Evolutionary conservation across 352 stramenopile genomes (phyloP).

Genomic region (Globisporangium parvum): DNA sequence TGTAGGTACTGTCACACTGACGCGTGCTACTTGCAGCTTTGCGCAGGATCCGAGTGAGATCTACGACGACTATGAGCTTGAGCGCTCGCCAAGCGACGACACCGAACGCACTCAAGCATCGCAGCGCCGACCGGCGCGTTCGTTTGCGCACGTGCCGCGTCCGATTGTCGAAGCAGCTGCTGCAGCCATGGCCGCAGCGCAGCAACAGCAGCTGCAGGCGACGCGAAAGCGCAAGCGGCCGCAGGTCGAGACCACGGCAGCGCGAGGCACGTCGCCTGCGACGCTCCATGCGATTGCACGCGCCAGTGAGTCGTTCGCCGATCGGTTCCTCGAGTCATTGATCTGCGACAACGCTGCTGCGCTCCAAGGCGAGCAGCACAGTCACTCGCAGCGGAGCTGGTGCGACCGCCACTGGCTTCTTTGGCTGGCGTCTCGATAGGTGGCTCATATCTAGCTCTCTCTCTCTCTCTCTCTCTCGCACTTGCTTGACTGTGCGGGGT

Average conservation of each 20-base stretch:
- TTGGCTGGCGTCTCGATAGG: no score
- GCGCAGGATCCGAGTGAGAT: constrained; percentile 38
- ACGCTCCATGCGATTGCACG: constrained; percentile 26
- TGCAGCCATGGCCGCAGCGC: constrained; percentile 10
- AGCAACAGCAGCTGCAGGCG: background rate
- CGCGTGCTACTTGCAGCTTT: constrained; percentile 23
- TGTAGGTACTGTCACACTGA: background rate
- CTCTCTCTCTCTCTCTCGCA: no score
- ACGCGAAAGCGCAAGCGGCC: constrained; percentile 38
- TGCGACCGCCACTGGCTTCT: constrained; percentile 7
- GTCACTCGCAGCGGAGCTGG: constrained; percentile 41
- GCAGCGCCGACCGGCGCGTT: constrained; percentile 14
- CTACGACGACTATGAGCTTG: constrained; percentile 42
- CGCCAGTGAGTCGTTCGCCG: constrained; percentile 27
- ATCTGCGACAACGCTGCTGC: constrained; percentile 36
- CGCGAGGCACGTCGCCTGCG: constrained; percentile 7
- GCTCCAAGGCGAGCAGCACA: constrained; percentile 31
- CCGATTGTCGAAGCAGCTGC: constrained; percentile 34
- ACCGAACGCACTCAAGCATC: background rate
- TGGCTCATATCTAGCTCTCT: no score
- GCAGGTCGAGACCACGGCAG: background rate
- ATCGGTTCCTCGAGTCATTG: constrained; percentile 39
- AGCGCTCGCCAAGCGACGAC: background rate
- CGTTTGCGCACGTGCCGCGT: constrained; percentile 33
- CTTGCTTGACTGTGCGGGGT: no score